phyloP scores from a whole-genome alignment of 371 early-diverging fungal species.

The Apophysomyces elegans region DNA sequence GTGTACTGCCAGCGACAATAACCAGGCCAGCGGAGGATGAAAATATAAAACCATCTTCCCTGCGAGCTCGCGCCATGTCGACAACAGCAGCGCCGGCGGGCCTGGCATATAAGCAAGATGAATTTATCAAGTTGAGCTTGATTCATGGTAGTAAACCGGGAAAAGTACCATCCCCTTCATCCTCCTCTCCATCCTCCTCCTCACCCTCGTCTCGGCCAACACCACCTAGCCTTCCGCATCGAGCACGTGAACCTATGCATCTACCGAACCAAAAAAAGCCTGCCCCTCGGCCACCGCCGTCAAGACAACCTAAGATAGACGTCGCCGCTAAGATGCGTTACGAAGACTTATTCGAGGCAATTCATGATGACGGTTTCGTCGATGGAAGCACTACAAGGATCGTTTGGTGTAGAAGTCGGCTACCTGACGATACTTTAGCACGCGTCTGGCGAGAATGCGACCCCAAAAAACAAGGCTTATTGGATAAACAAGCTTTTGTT shows the following conservation, averaged over 20 bases:
- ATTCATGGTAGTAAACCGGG: background rate
- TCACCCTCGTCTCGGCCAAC: background rate
- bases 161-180: background rate
- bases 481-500: conserved; percentile 46
- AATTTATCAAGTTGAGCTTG: conserved; percentile 2
- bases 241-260: conserved; percentile 5
- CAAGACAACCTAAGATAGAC: conserved; percentile 23
- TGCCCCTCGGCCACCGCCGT: conserved; percentile 47
- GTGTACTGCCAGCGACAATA: background rate
- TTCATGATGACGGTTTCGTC: conserved; percentile 46
- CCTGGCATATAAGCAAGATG: conserved; percentile 8
- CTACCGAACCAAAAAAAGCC: conserved; percentile 22
- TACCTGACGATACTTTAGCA: conserved; percentile 39
- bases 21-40: conserved; percentile 3
- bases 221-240: conserved; percentile 2
- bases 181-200: conserved; percentile 1
- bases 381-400: conserved; percentile 38
- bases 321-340: conserved; percentile 27
- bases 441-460: conserved; percentile 50
- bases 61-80: conserved; percentile 28
- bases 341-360: conserved; percentile 37
- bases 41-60: conserved; percentile 26
- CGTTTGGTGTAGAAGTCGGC: conserved; percentile 42
- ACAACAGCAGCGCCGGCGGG: conserved; percentile 20
- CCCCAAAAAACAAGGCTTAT: conserved; percentile 39